Evolutionary conservation across 139 green algal genomes (phyloP).

Genomic region (Volvox africanus): DNA sequence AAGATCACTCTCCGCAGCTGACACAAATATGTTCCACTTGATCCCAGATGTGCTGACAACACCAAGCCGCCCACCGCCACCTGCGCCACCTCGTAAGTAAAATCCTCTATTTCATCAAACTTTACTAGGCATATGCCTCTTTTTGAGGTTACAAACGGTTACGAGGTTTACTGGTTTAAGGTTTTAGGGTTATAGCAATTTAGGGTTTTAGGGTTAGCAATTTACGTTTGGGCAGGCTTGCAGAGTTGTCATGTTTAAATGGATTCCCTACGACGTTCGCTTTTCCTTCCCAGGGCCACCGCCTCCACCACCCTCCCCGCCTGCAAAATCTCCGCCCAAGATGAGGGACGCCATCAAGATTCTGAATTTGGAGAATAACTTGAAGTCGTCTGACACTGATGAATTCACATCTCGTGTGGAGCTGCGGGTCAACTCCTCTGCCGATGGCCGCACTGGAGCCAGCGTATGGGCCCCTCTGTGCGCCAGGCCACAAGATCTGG

Average conservation of each 20-base stretch:
- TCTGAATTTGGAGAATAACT: neutral
- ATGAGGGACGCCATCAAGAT: neutral
- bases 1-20: too few relatives aligned
- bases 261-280: neutral
- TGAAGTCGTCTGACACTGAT: neutral
- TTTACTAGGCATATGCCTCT: too few relatives aligned
- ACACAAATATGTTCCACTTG: too few relatives aligned
- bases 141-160: neutral
- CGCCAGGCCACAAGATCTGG: neutral
- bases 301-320: neutral
- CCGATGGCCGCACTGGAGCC: neutral
- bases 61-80: neutral
- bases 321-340: neutral
- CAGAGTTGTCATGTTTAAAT: too few relatives aligned
- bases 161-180: too few relatives aligned
- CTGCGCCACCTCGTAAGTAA: neutral
- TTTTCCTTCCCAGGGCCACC: neutral
- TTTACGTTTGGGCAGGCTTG: too few relatives aligned
- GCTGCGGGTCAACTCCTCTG: neutral
- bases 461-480: neutral
- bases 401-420: neutral
- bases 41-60: neutral
- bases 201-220: too few relatives aligned
- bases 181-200: too few relatives aligned
- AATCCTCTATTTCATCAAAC: too few relatives aligned